Evolutionary conservation across 1,284 basidiomycete genomes (phyloP).

Genomic region (Puccinia triticina): DNA sequence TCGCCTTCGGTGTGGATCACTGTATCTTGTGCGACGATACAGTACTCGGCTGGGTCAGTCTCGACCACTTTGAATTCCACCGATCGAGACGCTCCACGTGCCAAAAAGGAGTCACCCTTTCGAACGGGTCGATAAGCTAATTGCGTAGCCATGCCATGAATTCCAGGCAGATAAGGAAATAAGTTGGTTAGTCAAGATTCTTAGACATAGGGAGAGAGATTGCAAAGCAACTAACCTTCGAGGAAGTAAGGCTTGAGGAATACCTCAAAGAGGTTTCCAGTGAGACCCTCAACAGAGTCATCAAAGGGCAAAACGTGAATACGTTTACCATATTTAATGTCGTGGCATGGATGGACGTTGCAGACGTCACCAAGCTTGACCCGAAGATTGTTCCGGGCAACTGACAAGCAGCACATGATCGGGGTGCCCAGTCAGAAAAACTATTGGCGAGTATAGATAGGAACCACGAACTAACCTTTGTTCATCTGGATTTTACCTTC

Average conservation of each 20-base stretch:
- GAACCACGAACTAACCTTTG: conserved; percentile 66
- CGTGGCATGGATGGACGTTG: conserved; percentile 90
- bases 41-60: conserved; percentile 90
- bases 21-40: conserved; percentile 95
- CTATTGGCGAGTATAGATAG: background rate
- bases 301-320: conserved; percentile 97
- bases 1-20: conserved; percentile 98
- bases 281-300: conserved; percentile 90
- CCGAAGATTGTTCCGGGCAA: conserved; percentile 95
- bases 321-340: conserved; percentile 99
- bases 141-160: background rate
- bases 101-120: conserved; percentile 98
- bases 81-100: conserved; percentile 93
- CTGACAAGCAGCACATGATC: conserved; percentile 60
- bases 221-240: conserved; percentile 68
- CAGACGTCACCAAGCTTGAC: conserved; percentile 96
- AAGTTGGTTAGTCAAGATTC: background rate
- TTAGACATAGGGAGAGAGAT: background rate
- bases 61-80: conserved; percentile 96
- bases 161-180: background rate
- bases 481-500: conserved; percentile 98
- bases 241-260: conserved; percentile 99
- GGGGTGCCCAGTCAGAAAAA: background rate
- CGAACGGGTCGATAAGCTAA: conserved; percentile 87
- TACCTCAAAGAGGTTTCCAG: conserved; percentile 97